Evolutionary conservation across 108 stramenopile species (phyloP), one percentile per base, ranked within the genome.

Genomic region (Asterionellopsis glacialis): DNA sequence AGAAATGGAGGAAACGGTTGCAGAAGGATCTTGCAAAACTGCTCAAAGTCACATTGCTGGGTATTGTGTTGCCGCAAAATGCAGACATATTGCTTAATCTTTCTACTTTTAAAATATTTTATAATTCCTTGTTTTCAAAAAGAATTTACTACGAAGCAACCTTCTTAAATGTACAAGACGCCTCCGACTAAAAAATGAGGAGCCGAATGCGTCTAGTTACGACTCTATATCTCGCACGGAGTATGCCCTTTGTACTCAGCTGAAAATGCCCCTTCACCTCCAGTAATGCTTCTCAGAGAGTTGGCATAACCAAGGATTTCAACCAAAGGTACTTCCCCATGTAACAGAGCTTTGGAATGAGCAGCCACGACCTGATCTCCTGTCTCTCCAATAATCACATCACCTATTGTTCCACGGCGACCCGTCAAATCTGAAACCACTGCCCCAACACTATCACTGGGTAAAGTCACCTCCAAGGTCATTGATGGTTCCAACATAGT

Each of bases 281-380:
- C 85, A 28, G 93, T 94, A 19, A 94, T 45, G 55, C 86, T 88
- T 43, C 93, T 59, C 19, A 95, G 76, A 55, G 73, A 75, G 67
- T 75, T 91, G 44, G 90, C 85, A 73, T 95, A 95, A 15, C 93
- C 93, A 0, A 95, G 51, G 70, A 95, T 95, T 59, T 87, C 90
- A 23, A 77, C 73, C 45, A 95, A 55, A 1, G 93, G 93, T 18
- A 95, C 93, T 19, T 90, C 84, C 1, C 90, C 93, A 19, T 75
- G 71, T 19, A 95, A 65, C 59, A 87, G 61, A 16, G 89, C 82
- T 59, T 90, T 91, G 38, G 69, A 33, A 41, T 76, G 57, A 4
- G 23, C 65, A 27, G 48, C 41, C 19, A 26, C 26, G 1, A 9
- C 11, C 1, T 18, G n/a, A 55, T 61, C 59, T 14, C 67, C 71